A percentile compares a stretch with the other conserved stretches of the same genome.
Evolutionary conservation across 345 rosid species (phyloP).

Genomic region (Salix udensis): DNA sequence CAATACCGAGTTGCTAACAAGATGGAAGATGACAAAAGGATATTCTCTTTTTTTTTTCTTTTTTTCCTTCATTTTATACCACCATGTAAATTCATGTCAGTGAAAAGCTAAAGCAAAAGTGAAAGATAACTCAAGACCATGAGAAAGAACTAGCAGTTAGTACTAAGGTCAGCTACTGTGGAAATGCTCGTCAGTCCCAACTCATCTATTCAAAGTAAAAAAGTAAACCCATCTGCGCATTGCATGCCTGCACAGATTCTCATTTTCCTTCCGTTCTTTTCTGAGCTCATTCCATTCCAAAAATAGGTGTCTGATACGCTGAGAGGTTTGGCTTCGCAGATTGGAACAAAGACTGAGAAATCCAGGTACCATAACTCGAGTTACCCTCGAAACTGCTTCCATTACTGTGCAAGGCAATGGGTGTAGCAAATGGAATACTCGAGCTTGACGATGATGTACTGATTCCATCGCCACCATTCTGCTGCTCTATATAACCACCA

Average conservation of each 20-base stretch:
- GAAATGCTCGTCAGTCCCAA: constrained; percentile 23
- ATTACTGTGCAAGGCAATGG: constrained; percentile 25
- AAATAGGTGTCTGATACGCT: constrained; percentile 78
- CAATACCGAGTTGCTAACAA: background rate
- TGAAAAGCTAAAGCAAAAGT: background rate
- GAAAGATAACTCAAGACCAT: constrained; percentile 5
- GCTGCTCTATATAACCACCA: constrained; percentile 37
- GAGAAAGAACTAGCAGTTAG: constrained; percentile 28
- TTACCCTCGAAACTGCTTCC: constrained; percentile 33
- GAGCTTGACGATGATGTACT: constrained; percentile 8
- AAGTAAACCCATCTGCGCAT: constrained; percentile 28
- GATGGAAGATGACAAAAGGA: constrained; percentile 17
- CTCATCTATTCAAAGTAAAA: constrained; percentile 2
- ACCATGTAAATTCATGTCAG: constrained; percentile 28
- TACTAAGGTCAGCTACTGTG: constrained; percentile 29
- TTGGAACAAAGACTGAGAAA: constrained; percentile 46
- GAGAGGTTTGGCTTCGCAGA: constrained; percentile 61
- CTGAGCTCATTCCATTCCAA: constrained; percentile 75
- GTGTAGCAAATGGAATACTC: constrained; percentile 42
- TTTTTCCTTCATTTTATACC: constrained; percentile 20
- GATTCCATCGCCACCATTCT: background rate
- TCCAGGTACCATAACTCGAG: constrained; percentile 42
- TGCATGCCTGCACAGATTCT: constrained; percentile 30
- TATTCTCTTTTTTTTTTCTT: constrained; percentile 18
- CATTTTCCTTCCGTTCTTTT: constrained; percentile 3